Conservation (phyloP, 2,329 filamentous ascomycete species). For the Ceratocystiopsis minuta region DNA sequence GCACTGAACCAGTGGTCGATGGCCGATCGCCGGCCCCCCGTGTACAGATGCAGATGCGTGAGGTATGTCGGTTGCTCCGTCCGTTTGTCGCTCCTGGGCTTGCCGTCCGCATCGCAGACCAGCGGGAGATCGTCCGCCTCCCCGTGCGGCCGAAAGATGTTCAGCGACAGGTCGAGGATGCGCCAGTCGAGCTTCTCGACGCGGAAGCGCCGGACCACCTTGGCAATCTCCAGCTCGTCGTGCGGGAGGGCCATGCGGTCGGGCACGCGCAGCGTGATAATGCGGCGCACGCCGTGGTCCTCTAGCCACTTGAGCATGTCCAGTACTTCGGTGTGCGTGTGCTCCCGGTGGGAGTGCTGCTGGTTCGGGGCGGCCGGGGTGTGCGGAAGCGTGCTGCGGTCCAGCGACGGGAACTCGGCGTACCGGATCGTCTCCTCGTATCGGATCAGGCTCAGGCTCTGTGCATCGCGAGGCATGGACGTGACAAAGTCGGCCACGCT, state of each 20-base stretch:
- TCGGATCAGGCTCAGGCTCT: too few relatives aligned
- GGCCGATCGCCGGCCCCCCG: too few relatives aligned
- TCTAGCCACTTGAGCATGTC: conserved; percentile 5
- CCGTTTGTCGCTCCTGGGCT: too few relatives aligned
- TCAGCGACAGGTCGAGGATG: conserved; percentile 4
- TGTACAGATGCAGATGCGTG: too few relatives aligned
- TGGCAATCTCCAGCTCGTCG: conserved; percentile 5
- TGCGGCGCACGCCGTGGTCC: conserved; percentile 2
- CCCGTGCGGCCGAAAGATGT: conserved; percentile 1
- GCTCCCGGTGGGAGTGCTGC: neutral
- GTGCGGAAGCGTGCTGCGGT: neutral
- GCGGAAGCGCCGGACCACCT: conserved; percentile 1
- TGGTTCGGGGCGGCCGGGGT: neutral
- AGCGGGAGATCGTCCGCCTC: neutral
- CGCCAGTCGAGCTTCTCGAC: conserved; percentile 7
- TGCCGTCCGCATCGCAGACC: neutral
- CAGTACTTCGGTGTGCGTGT: conserved; percentile 2
- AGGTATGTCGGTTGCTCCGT: too few relatives aligned
- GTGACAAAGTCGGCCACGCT: too few relatives aligned
- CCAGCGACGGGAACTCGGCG: conserved; percentile 5
- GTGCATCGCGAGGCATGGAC: too few relatives aligned
- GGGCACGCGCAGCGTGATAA: conserved; percentile 6
- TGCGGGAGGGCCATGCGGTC: conserved; percentile 5
- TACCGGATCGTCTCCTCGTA: too few relatives aligned
- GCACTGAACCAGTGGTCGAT: too few relatives aligned